These are phyloP conservation scores for Lactuca sativa DNA, from an alignment of 129 eudicot genomes.

Conservation along the genomic window DNA sequence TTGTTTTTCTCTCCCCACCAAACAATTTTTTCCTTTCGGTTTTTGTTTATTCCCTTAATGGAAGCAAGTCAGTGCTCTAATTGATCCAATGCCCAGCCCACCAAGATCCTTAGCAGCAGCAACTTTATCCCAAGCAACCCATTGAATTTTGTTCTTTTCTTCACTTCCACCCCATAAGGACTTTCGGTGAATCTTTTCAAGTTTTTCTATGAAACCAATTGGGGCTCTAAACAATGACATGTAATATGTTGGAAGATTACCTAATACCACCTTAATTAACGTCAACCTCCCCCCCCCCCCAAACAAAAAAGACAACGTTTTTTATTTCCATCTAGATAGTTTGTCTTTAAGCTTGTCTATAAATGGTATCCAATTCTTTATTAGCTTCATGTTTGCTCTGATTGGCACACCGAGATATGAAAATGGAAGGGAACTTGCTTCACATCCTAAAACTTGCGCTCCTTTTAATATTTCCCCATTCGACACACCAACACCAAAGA, in stretches of 20 bases:
- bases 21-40: too few relatives aligned
- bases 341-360: too few relatives aligned
- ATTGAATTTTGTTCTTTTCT: neutral
- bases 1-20: too few relatives aligned
- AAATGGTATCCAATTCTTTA: too few relatives aligned
- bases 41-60: too few relatives aligned
- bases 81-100: neutral
- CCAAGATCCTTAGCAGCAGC: neutral
- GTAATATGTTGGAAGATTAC: neutral
- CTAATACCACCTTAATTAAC: neutral
- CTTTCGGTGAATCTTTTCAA: neutral
- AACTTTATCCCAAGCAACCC: neutral
- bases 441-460: too few relatives aligned
- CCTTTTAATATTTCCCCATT: too few relatives aligned
- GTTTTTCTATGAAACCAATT: neutral
- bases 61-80: too few relatives aligned
- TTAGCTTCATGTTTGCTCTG: too few relatives aligned
- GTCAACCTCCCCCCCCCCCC: neutral
- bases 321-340: neutral
- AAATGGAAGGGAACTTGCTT: too few relatives aligned
- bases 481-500: too few relatives aligned
- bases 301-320: neutral
- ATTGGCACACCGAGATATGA: too few relatives aligned
- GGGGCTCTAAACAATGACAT: neutral
- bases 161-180: neutral